Evolutionary conservation across 345 rosid species (phyloP), one percentile per base, ranked within the genome.

Genomic region (Salix viminalis): DNA sequence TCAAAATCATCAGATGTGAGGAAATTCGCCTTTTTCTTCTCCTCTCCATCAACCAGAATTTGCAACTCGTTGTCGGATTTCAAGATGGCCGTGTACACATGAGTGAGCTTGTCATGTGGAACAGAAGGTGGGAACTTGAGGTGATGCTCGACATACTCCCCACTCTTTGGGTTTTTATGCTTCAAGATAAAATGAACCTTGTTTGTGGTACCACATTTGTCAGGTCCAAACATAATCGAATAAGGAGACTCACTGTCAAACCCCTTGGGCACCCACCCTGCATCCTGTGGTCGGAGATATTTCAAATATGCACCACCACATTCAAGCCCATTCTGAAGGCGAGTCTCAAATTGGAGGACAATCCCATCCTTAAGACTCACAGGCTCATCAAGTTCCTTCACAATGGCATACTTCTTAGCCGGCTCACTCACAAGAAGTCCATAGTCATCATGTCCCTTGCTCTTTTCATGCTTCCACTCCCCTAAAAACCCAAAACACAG

Each of bases 121-220:
- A 92, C 94, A 56, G 94, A 85, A 23, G 96, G 94, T 58, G 97
- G 96, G 80, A 70, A 86, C 84, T 91, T 92, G 71, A 92, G 88
- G 30, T 92, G 97, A 83, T 92, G 97, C 21, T 92, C 97, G 28
- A 92, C 76, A 46, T 84, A 92, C 80, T 87, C 85, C 18, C 96
- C 97, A 39, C 92, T 92, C 89, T 91, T 92, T 48, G 97, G 97
- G 73, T 92, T 91, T 94, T 92, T 91, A 72, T 92, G 97, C 88
- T 91, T 92, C 36, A 91, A 65, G 71, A 92, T 92, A 83, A 92
- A 92, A 83, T 92, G 97, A 62, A 92, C 97, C 85, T 92, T 92
- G 91, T 92, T 91, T 26, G 97, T 92, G 28, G 83, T 77, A 69
- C 97, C 97, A 78, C 97, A 92, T 74, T 91, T 92, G 85, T 92